These are phyloP conservation scores for Dimargaris cristalligena DNA, from an alignment of 192 early-diverging fungal species.

Conservation along the genomic window DNA sequence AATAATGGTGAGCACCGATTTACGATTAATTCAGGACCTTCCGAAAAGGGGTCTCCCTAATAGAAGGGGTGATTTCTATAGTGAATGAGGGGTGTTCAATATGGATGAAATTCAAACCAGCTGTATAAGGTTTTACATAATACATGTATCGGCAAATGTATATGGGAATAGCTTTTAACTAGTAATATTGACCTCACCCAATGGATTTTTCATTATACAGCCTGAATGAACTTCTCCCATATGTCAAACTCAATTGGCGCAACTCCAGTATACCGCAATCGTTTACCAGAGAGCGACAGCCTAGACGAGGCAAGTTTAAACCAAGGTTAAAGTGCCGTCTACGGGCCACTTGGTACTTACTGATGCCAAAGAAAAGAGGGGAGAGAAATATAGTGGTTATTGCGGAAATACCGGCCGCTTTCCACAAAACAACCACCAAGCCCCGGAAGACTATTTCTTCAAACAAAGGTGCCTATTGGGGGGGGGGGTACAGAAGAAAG, in stretches of 20 bases:
- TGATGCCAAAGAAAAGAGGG: background rate
- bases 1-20: background rate
- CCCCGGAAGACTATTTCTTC: constrained; percentile 1
- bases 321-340: too few species aligned
- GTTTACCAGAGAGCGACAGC: too few species aligned
- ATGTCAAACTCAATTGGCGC: too few species aligned
- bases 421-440: background rate
- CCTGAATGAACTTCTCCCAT: too few species aligned
- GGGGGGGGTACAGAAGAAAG: background rate
- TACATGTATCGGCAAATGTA: too few species aligned
- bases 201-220: too few species aligned
- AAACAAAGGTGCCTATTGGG: background rate
- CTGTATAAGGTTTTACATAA: too few species aligned
- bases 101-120: too few species aligned
- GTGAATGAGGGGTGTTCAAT: background rate
- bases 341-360: background rate
- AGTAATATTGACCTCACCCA: background rate
- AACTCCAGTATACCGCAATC: too few species aligned
- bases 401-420: background rate
- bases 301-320: too few species aligned
- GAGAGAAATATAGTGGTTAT: background rate
- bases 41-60: background rate
- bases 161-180: background rate
- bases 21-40: background rate
- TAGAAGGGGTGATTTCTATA: background rate